phyloP scores from a whole-genome alignment of 805 yeast genomes.

The Kurtzmaniella fragi region DNA sequence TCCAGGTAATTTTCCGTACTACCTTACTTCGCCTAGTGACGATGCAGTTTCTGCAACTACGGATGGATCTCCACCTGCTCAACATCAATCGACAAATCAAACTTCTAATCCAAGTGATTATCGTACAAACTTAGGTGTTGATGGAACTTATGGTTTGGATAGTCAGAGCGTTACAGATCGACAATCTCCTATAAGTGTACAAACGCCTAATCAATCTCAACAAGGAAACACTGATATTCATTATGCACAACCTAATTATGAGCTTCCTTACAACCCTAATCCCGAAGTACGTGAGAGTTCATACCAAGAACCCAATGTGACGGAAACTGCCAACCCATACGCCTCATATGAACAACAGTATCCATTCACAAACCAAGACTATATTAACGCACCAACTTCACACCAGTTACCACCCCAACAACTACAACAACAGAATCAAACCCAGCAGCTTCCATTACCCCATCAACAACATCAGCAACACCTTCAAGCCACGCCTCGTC shows the following conservation, averaged over 20 bases:
- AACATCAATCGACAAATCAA: conserved; percentile 1
- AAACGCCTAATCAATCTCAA: not conserved
- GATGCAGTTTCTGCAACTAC: conserved; percentile 7
- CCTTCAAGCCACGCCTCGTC: not conserved
- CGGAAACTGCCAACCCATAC: no score
- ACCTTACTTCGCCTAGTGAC: conserved; percentile 24
- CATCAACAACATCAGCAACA: not conserved
- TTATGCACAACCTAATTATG: no score
- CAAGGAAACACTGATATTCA: not conserved
- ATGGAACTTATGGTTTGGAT: not conserved
- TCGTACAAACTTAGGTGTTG: not conserved
- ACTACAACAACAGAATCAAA: not conserved
- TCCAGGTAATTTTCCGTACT: conserved; percentile 41
- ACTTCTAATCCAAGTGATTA: not conserved
- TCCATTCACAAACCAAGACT: no score
- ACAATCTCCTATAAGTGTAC: not conserved
- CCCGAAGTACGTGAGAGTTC: no score
- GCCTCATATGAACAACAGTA: no score
- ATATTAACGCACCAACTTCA: no score
- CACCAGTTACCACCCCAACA: no score
- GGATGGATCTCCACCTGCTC: not conserved
- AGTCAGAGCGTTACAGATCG: not conserved
- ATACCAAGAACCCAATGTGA: no score
- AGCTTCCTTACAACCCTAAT: no score
- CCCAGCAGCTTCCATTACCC: not conserved